These are phyloP conservation scores for Plasmodium gonderi DNA, from an alignment of 169 alveolate genomes.

Conservation along the genomic window DNA sequence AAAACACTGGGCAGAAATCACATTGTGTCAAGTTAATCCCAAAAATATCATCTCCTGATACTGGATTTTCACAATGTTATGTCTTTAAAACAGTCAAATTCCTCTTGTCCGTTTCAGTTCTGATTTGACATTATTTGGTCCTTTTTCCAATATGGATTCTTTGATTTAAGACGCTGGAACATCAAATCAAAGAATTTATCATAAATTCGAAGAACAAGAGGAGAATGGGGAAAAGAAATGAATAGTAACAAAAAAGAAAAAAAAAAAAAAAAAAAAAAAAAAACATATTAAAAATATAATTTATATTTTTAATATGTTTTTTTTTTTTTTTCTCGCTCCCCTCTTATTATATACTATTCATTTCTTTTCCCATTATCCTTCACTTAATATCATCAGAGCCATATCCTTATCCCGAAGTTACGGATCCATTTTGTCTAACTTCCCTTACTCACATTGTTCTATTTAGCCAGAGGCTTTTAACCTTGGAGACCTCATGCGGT, in stretches of 20 bases:
- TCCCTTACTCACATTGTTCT: conserved; percentile 93
- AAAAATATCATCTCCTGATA: conserved; percentile 78
- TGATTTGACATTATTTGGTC: conserved; percentile 83
- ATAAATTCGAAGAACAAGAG: too few species aligned
- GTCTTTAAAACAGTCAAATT: conserved; percentile 93
- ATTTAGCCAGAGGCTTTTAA: conserved; percentile 94
- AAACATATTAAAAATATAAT: too few species aligned
- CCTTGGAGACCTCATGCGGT: conserved; percentile 97
- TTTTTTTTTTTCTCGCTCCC: too few species aligned
- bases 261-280: too few species aligned
- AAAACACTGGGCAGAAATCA: conserved; percentile 96
- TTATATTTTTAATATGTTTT: too few species aligned
- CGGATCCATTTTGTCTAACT: conserved; percentile 94
- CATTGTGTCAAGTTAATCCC: conserved; percentile 87
- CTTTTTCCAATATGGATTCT: conserved; percentile 75
- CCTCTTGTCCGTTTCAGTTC: conserved; percentile 95
- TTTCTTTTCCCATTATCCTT: conserved; percentile 79
- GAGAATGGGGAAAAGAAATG: too few species aligned
- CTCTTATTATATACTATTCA: too few species aligned
- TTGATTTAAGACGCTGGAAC: neutral
- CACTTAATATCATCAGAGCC: conserved; percentile 93
- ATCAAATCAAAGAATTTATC: too few species aligned
- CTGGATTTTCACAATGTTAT: conserved; percentile 93
- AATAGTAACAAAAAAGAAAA: too few species aligned
- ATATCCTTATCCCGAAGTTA: conserved; percentile 93